Conservation (phyloP, 2,329 filamentous ascomycete genomes). For the Paramyrothecium sp. region DNA sequence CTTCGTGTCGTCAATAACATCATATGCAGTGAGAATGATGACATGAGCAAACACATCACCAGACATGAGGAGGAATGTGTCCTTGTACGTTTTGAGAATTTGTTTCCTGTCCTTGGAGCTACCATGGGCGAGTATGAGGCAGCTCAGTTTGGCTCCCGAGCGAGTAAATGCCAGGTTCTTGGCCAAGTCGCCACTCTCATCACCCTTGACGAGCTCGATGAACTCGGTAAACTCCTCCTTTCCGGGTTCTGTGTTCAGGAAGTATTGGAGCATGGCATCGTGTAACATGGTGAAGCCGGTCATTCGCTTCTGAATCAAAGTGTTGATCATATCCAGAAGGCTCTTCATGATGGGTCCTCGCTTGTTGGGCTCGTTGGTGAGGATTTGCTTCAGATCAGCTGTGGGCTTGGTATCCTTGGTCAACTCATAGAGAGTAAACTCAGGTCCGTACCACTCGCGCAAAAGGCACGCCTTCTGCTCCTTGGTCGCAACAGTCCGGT, state of each 20-base stretch:
- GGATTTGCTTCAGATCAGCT: slow-evolving; percentile 71
- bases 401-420: slow-evolving; percentile 53
- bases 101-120: slow-evolving; percentile 90
- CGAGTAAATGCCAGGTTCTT: slow-evolving; percentile 97
- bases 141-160: slow-evolving; percentile 80
- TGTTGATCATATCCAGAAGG: slow-evolving; percentile 83
- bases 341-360: slow-evolving; percentile 82
- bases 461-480: slow-evolving; percentile 83
- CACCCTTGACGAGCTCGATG: slow-evolving; percentile 84
- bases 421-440: slow-evolving; percentile 78
- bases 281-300: slow-evolving; percentile 97
- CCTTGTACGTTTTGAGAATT: slow-evolving; percentile 85
- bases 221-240: slow-evolving; percentile 85
- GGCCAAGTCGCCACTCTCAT: slow-evolving; percentile 84
- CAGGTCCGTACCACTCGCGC: slow-evolving; percentile 93
- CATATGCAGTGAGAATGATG: slow-evolving; percentile 81
- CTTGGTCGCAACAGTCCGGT: slow-evolving; percentile 81
- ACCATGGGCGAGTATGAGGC: slow-evolving; percentile 78
- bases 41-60: slow-evolving; percentile 76
- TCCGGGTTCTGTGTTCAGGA: slow-evolving; percentile 72
- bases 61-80: slow-evolving; percentile 82
- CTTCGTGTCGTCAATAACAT: slow-evolving; percentile 93
- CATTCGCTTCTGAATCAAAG: slow-evolving; percentile 92
- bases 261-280: slow-evolving; percentile 98
- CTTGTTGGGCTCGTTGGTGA: slow-evolving; percentile 80